Evolutionary conservation across 2,329 filamentous ascomycete genomes (phyloP), one percentile per base, ranked within the genome.

Genomic region (Scedosporium dehoogii): DNA sequence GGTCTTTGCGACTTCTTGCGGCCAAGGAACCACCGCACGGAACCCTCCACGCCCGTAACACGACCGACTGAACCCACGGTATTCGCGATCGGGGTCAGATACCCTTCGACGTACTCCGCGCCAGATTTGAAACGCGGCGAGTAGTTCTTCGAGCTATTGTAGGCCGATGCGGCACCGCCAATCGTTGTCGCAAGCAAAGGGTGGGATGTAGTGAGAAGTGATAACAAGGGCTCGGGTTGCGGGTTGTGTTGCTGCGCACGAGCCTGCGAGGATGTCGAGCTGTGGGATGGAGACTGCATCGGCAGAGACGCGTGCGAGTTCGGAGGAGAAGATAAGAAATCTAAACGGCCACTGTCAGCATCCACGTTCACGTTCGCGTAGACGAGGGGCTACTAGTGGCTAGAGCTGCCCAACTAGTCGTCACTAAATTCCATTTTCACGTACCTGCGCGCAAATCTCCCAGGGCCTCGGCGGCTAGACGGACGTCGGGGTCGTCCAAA

Each of bases 81-180:
- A 70, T 90, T 94, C 60, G 90, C 90, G 60, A 97, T 85, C 1
- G 91, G 92, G 1, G 89, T 90, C 60, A 96, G 85, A 67, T 91
- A 93, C 57, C 90, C 88, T 73, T 97, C 93, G 21, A 97, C 87
- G 69, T 96, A 91, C 72, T 96, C 91, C 58, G 91, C 93, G 64
- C 92, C 85, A n/a, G 90, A 89, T 73, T 90, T 92, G 71, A 97
- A 91, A 2, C 89, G 84, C 0, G 93, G 92, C 1, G 91, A 96
- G 69, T 93, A 96, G 67, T 92, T 91, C 74, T 97, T 97, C 10
- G 90, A 92, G 2, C 84, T 87, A 29, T 89, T 88, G 72, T 97
- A 97, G 1, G 90, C 91, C 1, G 89, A 91, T 6, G 93, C 83
- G 0, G 92, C 93, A 60, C 88, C 87, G 67, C 90, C 91, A 68